Evolutionary conservation across 2,329 filamentous ascomycete species (phyloP), one percentile per base, ranked within the genome.

Genomic region (Huntiella moniliformis): DNA sequence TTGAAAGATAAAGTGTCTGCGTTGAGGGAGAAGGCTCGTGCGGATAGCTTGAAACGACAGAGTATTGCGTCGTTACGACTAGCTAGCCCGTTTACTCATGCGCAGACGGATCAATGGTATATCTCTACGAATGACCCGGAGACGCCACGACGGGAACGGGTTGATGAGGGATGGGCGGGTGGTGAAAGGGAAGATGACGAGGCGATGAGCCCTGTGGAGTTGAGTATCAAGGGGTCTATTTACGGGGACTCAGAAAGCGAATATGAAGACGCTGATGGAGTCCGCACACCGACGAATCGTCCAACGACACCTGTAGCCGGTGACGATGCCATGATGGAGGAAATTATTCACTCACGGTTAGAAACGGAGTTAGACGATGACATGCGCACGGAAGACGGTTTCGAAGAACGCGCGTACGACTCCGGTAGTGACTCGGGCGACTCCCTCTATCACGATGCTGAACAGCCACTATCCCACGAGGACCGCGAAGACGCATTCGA

Each of bases 401-500:
- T 60, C 5, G 61, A 63, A 32, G 58, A 60, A 38, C 59, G 60
- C 16, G 58, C 56, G 37, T 53, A 53, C 15, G 63, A 60, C 39
- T 66, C 63, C 28, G 66, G 67, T 16, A 80, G 77, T 54, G 77
- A 83, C 54, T 76, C 77, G 52, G 67, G 73, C 54, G 69, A 76
- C 45, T 73, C 73, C 10, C 64, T 77, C 5, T 78, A 81, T 54
- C 73, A 79, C 54, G 76, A 78, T 53, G 65, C 70, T 0, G 67
- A 73, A 46, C 68, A 73, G 44, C 70, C 71, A 6, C 63, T 81
- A 4, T 84, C 85, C 0, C 88, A 96, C 56, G 88, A 96, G 62
- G 86, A 95, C 59, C 81, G 88, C 15, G 79, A 87, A 53, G 88
- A 96, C 60, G 87, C 87, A 1, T 96, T 96, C 56, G 88, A 96